Base-by-base conservation (phyloP, 2,329 filamentous ascomycete species). In the Dothideomycetes sp. region DNA sequence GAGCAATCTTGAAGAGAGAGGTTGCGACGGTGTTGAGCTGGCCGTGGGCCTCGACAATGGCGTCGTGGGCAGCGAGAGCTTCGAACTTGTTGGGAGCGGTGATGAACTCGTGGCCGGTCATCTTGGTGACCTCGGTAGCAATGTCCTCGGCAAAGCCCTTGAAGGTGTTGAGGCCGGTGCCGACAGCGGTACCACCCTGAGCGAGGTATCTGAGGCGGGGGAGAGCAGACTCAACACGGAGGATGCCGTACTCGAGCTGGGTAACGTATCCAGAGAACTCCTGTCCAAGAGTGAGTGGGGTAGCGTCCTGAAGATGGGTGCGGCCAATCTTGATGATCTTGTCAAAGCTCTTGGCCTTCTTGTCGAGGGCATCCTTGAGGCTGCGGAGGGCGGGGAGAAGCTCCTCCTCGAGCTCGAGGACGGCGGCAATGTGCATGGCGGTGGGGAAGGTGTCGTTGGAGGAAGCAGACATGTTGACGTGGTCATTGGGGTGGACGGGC, bases 361-460 rank as follows among this genome's bases (percentile, higher is more conserved):
- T 74, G 69, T 94, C 81, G 45, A 98, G 73, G 36, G 86, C 86
- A 47, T 81, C 73, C 48, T 87, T 82, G 41, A 98, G 77, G 64
- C 77, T 86, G 64, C 73, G 79, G 47, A 96, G 73, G 36, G 86
- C 74, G 30, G 91, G 91, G 14, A 96, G 67, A 34, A 98, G 79
- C 53, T 81, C 75, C 58, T 81, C 74, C 68, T 95, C 87, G 45
- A 95, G 74, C 64, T 96, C 91, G 45, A 96, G 75, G 36, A 96
- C 88, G 47, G 89, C 89, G 45, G 91, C 89, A 60, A 98, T 95
- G 73, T 96, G 91, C 91, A 98, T 98, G 61, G 95, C 91, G 50
- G 91, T 96, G 31, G 91, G 91, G 77, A 98, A 98, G 52, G 89
- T 95, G 63, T 98, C 91, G 72, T 98, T 98, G 57, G 91, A 96